Evolutionary conservation across 1,139 yeast species (phyloP), one percentile per base, ranked within the genome.

Genomic region (Blastobotrys indianensis): DNA sequence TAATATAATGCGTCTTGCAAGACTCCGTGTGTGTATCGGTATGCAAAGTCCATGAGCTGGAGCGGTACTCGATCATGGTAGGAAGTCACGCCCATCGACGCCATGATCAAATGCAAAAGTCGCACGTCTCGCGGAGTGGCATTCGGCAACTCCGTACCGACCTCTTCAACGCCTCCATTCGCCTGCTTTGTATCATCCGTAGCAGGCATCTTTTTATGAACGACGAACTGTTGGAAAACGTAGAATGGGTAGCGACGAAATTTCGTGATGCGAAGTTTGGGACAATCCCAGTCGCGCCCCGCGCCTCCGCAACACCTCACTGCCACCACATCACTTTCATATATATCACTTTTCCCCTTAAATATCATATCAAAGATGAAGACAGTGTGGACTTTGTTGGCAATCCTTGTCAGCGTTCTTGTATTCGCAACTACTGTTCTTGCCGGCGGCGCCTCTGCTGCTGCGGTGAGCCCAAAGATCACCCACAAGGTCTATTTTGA

Each of bases 31-130:
- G 98, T 87, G 69, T 92, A 92, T 56, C 94, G 56, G 64, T 86
- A 86, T 11, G 97, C 97, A 70, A 92, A 92, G 64, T 92, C 97
- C 95, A 92, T 86, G 53, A 92, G 72, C 63, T 90, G 97, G 35
- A 92, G 68, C 0, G 97, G 97, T 2, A 92, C 97, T 51, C 88
- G 94, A 61, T 90, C 97, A 62, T 92, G 95, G 65, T 90, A 92
- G 52, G 85, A 81, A 49, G 85, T 87, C 32, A 92, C 86, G 1
- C 95, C 92, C 69, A 92, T 95, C 0, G 97, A 85, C 12, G 97
- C 97, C 59, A 92, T 78, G 45, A 92, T 84, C 62, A 92, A 72
- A 62, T 92, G 97, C 47, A 92, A 70, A 53, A 94, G 75, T 51
- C 97, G 75, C 38, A 92, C 97, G 63, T 94, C 99, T 54, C 97